Conservation (phyloP, 306 rosid species). For the Alnus glutinosa region DNA sequence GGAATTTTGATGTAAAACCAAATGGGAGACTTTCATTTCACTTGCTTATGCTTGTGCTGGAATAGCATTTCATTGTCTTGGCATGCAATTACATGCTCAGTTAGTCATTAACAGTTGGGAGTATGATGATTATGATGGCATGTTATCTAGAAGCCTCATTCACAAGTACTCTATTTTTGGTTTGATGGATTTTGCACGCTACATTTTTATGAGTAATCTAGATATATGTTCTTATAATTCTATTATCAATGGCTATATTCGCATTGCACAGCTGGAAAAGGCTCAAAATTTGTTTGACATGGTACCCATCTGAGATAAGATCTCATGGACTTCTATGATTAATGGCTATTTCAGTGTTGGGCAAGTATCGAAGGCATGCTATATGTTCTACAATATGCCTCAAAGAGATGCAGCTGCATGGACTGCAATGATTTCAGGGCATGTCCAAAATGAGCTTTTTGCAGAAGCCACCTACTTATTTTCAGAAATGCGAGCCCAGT, state of each 20-base stretch:
- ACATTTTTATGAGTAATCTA: constrained; percentile 35
- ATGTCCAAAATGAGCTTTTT: constrained; percentile 58
- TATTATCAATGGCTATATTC: constrained; percentile 63
- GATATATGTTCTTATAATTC: constrained; percentile 44
- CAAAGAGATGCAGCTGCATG: constrained; percentile 69
- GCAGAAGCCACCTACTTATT: constrained; percentile 54
- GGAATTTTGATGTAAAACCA: constrained; percentile 35
- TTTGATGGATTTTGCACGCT: constrained; percentile 46
- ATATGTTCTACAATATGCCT: constrained; percentile 57
- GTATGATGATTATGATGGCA: constrained; percentile 59
- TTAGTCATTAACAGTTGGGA: constrained; percentile 43
- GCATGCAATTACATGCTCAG: constrained; percentile 69
- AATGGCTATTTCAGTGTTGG: constrained; percentile 59
- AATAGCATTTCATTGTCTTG: constrained; percentile 47
- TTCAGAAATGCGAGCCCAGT: constrained; percentile 51
- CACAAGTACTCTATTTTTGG: constrained; percentile 69
- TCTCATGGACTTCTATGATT: constrained; percentile 68
- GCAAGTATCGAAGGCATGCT: constrained; percentile 50
- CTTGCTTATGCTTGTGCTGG: constrained; percentile 78
- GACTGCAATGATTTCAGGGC: constrained; percentile 72
- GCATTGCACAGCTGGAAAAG: constrained; percentile 45
- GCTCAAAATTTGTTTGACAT: constrained; percentile 60
- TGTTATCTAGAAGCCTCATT: constrained; percentile 62
- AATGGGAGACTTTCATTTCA: constrained; percentile 69
- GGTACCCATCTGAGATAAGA: constrained; percentile 44